Conservation (phyloP, 306 rosid species). For the Casuarina glauca region DNA sequence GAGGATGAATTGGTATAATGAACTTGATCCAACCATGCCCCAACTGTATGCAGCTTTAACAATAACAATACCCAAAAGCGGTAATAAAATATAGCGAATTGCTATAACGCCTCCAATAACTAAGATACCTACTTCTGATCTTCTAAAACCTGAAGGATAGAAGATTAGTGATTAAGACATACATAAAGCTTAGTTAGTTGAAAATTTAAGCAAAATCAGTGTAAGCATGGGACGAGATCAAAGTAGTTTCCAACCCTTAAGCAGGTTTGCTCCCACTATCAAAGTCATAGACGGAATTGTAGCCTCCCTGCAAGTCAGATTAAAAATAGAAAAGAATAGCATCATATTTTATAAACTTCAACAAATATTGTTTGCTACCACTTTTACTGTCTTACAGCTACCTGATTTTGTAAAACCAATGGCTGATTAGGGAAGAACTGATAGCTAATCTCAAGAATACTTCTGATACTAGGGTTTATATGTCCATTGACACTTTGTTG, state of each 20-base stretch:
- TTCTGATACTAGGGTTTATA: neutral
- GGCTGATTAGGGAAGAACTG: neutral
- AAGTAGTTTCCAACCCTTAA: conserved; percentile 30
- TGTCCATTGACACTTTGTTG: neutral
- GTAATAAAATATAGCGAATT: conserved; percentile 1
- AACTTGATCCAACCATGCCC: conserved; percentile 13
- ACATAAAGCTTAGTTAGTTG: neutral
- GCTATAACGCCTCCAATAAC: neutral
- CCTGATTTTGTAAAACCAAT: neutral
- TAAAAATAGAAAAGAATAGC: neutral
- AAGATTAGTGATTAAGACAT: neutral
- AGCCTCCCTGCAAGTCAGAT: conserved; percentile 32
- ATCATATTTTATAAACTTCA: neutral
- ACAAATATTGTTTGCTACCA: neutral
- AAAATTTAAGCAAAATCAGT: neutral
- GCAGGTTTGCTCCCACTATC: conserved; percentile 52
- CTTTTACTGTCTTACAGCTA: neutral
- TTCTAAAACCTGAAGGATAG: conserved; percentile 1
- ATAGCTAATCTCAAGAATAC: neutral
- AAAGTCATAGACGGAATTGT: conserved; percentile 43
- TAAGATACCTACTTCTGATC: conserved; percentile 2
- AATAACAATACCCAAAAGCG: conserved; percentile 8
- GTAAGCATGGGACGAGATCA: neutral
- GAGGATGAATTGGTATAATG: conserved; percentile 9
- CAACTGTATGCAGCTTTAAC: conserved; percentile 4